These are phyloP conservation scores for Epichloe baconii DNA, from an alignment of 2,329 filamentous ascomycete genomes.

Conservation along the genomic window DNA sequence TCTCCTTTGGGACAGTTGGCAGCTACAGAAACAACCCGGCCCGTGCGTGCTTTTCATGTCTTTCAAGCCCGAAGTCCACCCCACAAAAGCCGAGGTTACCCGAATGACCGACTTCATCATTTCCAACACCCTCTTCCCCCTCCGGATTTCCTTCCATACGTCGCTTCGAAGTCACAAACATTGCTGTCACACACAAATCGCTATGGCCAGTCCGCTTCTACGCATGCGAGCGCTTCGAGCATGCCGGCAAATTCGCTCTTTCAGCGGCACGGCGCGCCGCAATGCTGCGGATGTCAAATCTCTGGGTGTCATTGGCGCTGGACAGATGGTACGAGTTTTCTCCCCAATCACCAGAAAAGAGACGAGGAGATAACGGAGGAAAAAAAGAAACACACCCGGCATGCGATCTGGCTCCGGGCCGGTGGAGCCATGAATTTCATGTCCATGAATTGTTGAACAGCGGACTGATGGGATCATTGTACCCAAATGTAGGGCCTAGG, in stretches of 20 bases:
- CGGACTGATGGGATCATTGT: not conserved
- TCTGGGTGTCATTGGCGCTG: conserved; percentile 83
- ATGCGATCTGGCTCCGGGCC: not conserved
- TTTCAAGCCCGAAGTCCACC: not conserved
- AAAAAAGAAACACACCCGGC: not conserved
- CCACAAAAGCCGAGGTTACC: conserved; percentile 30
- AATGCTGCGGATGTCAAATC: conserved; percentile 65
- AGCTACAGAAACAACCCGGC: not conserved
- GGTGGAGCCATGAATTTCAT: not conserved
- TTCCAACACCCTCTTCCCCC: conserved; percentile 3
- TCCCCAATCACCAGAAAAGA: conserved; percentile 8
- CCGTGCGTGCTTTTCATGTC: too few relatives aligned
- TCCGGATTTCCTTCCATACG: not conserved
- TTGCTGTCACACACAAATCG: conserved; percentile 7
- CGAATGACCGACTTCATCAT: conserved; percentile 13
- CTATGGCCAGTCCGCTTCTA: conserved; percentile 28
- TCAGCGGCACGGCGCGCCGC: conserved; percentile 54
- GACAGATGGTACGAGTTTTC: conserved; percentile 66
- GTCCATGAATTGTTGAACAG: not conserved
- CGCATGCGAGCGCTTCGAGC: conserved; percentile 23
- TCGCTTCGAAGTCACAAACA: not conserved
- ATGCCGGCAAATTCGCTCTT: conserved; percentile 38
- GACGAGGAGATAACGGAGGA: not conserved
- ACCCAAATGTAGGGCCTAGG: conserved; percentile 58
- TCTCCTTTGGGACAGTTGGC: not conserved